phyloP scores from a whole-genome alignment of 1,139 yeast genomes.

The Meyerozyma smithsonii region DNA sequence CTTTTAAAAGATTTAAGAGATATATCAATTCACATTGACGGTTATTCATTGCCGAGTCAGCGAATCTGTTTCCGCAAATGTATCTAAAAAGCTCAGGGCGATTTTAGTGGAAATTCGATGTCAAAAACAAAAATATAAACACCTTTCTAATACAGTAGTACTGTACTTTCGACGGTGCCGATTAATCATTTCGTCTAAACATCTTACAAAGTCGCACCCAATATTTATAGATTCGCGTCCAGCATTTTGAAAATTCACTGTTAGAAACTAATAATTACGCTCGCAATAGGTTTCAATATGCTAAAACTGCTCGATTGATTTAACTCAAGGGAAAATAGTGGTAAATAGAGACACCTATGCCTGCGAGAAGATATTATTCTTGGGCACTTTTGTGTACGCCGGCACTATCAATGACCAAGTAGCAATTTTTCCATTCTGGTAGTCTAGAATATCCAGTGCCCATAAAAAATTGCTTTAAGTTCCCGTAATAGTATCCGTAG shows the following conservation, averaged over 20 bases:
- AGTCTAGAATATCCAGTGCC: neutral
- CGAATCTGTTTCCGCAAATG: neutral
- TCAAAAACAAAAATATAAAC: neutral
- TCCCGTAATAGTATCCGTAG: neutral
- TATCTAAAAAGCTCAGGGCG: neutral
- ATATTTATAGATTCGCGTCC: neutral
- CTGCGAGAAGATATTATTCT: neutral
- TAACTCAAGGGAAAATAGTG: neutral
- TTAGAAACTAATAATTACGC: neutral
- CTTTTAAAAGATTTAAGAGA: neutral
- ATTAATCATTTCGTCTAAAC: neutral
- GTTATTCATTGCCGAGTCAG: neutral
- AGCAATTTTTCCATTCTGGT: neutral
- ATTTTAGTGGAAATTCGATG: neutral
- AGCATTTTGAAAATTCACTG: neutral
- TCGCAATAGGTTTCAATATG: neutral
- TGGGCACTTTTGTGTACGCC: neutral
- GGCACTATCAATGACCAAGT: neutral
- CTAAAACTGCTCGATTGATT: neutral
- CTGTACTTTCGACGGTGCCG: neutral
- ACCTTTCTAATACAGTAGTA: neutral
- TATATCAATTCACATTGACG: neutral
- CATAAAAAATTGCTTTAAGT: neutral
- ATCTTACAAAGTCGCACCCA: neutral
- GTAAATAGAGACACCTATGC: neutral